Percentiles rank a stretch among this genome's conserved stretches.
phyloP scores from a whole-genome alignment of 306 rosid genomes.

The Vigna nakashimae region DNA sequence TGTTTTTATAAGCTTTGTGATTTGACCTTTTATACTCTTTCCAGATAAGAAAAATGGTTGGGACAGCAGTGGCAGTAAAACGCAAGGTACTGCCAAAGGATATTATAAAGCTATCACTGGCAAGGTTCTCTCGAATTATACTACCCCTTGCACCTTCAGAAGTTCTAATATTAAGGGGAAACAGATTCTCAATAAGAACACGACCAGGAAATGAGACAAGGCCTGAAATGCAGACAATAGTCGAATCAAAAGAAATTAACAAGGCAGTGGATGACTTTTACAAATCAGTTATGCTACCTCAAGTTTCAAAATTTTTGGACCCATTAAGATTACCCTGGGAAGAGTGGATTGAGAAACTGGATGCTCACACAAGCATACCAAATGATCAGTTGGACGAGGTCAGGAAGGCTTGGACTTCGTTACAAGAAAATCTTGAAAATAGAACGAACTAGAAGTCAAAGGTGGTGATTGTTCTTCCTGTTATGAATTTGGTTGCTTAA shows the following conservation, averaged over 20 bases:
- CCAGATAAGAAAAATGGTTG: slow-evolving; percentile 92
- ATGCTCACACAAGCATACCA: slow-evolving; percentile 72
- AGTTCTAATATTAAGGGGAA: slow-evolving; percentile 81
- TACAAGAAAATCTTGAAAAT: slow-evolving; percentile 57
- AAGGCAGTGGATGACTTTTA: slow-evolving; percentile 72
- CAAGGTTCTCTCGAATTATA: slow-evolving; percentile 74
- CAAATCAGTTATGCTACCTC: slow-evolving; percentile 71
- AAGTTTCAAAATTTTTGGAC: slow-evolving; percentile 69
- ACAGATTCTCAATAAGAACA: slow-evolving; percentile 64
- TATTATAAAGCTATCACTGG: slow-evolving; percentile 60
- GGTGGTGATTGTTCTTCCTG: slow-evolving; percentile 38
- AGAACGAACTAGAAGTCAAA: slow-evolving; percentile 30
- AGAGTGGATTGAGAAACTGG: slow-evolving; percentile 84
- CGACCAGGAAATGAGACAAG: slow-evolving; percentile 69
- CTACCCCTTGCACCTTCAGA: slow-evolving; percentile 89
- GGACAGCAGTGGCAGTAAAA: slow-evolving; percentile 82
- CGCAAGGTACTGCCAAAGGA: slow-evolving; percentile 80
- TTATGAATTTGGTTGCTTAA: slow-evolving; percentile 27
- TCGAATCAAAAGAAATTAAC: slow-evolving; percentile 67
- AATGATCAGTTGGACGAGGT: slow-evolving; percentile 66
- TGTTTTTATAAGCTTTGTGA: slow-evolving; percentile 13
- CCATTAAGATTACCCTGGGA: slow-evolving; percentile 73
- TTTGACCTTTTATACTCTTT: slow-evolving; percentile 36
- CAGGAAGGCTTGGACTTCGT: slow-evolving; percentile 69
- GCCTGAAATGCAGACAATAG: slow-evolving; percentile 73